Conservation (phyloP, 2,329 filamentous ascomycete species). For the Venturia nashicola region DNA sequence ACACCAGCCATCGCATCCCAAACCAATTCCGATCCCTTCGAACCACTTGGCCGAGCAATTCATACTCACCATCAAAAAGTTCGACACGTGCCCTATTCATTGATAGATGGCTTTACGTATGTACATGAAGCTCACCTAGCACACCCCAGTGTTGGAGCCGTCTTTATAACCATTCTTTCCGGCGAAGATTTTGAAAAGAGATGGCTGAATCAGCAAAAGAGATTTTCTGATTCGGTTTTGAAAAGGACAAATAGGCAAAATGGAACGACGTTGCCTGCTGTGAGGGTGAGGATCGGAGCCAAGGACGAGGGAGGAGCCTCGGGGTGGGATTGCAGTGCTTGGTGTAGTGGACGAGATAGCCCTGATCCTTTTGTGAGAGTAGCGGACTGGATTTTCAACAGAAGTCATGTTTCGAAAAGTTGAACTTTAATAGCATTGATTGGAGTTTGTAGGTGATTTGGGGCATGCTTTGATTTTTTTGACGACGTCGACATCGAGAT, state of each 20-base stretch:
- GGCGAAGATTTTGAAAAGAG: not conserved
- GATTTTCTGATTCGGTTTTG: not conserved
- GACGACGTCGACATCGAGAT: too few species aligned
- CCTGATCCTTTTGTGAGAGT: not conserved
- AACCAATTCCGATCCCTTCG: constrained; percentile 50
- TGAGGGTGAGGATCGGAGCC: not conserved
- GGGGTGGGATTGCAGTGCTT: not conserved
- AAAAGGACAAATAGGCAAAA: not conserved
- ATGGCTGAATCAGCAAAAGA: not conserved
- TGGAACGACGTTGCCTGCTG: not conserved
- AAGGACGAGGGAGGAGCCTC: not conserved
- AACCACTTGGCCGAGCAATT: constrained; percentile 54
- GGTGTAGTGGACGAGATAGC: not conserved
- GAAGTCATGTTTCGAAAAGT: not conserved
- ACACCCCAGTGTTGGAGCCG: not conserved
- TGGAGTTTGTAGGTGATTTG: not conserved
- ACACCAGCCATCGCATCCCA: constrained; percentile 23
- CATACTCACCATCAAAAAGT: constrained; percentile 47
- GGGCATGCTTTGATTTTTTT: not conserved
- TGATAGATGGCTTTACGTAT: constrained; percentile 49
- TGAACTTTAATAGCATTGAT: not conserved
- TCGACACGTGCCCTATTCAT: constrained; percentile 60
- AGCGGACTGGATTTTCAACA: not conserved
- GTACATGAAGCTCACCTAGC: constrained; percentile 50
- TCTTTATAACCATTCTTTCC: not conserved